Evolutionary conservation across 352 stramenopile genomes (phyloP).

Genomic region (Globisporangium uncinulatum): DNA sequence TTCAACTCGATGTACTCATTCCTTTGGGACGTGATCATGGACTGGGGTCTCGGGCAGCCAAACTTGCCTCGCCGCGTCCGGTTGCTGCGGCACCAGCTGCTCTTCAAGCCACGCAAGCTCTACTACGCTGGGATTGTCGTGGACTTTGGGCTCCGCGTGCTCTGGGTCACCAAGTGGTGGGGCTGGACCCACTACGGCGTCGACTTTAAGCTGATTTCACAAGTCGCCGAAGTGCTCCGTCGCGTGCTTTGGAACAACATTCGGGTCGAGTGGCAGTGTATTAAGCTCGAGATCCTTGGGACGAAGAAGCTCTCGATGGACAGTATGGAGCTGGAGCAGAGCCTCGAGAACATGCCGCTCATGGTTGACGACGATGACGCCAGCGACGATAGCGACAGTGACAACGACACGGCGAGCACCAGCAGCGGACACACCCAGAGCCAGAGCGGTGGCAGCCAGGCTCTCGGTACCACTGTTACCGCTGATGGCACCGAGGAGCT

Average conservation of each 20-base stretch:
- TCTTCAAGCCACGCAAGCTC: slow-evolving; percentile 46
- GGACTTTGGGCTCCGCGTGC: slow-evolving; percentile 92
- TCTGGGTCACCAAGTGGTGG: slow-evolving; percentile 92
- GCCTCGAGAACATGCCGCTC: slow-evolving; percentile 44
- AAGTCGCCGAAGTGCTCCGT: slow-evolving; percentile 90
- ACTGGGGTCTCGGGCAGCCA: slow-evolving; percentile 91
- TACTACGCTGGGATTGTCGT: slow-evolving; percentile 93
- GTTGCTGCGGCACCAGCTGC: slow-evolving; percentile 64
- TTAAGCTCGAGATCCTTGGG: slow-evolving; percentile 67
- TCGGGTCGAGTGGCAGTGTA: slow-evolving; percentile 90
- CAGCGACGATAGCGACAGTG: slow-evolving; percentile 9
- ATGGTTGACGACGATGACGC: slow-evolving; percentile 34
- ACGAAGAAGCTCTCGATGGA: slow-evolving; percentile 54
- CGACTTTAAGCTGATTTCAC: slow-evolving; percentile 77
- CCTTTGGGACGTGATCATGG: slow-evolving; percentile 96
- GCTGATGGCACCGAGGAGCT: neutral
- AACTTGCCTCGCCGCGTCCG: slow-evolving; percentile 29
- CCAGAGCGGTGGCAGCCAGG: neutral
- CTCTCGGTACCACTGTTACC: neutral
- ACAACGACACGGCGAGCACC: neutral
- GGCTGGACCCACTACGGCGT: slow-evolving; percentile 68
- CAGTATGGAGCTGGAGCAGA: slow-evolving; percentile 35
- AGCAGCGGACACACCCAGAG: neutral
- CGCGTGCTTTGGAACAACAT: slow-evolving; percentile 93
- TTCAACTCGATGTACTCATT: slow-evolving; percentile 97